Conservation (phyloP, 768 basidiomycete species). For the Hysterangium stoloniferum region DNA sequence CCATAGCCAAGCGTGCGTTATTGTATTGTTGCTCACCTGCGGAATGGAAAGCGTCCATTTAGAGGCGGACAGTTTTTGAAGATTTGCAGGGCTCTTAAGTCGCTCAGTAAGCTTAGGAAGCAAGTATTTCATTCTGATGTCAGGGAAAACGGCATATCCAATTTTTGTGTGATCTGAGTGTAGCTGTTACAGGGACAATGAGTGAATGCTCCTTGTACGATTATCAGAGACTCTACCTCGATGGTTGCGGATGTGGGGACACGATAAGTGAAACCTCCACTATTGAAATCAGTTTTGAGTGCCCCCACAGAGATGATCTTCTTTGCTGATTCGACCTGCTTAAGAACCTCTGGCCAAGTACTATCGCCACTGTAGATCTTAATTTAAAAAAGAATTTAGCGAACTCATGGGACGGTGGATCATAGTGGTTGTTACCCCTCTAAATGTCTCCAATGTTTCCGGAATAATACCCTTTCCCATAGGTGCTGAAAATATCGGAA, state of each 20-base stretch:
- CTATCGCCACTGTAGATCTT: conserved; percentile 75
- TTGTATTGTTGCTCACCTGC: conserved; percentile 40
- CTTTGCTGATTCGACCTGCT: conserved; percentile 66
- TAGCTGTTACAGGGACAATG: conserved; percentile 35
- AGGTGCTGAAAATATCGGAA: conserved; percentile 66
- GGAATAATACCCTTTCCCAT: conserved; percentile 79
- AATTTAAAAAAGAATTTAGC: neutral
- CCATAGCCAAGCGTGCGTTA: conserved; percentile 83
- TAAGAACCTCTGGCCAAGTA: conserved; percentile 56
- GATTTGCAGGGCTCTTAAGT: conserved; percentile 33
- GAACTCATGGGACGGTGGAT: neutral
- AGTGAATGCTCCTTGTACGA: neutral
- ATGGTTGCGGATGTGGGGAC: conserved; percentile 51
- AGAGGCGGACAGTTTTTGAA: conserved; percentile 41
- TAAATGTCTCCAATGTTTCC: conserved; percentile 65
- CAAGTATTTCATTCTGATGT: conserved; percentile 70
- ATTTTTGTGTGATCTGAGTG: conserved; percentile 69
- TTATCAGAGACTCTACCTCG: conserved; percentile 38
- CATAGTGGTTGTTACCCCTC: conserved; percentile 71
- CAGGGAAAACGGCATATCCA: conserved; percentile 53
- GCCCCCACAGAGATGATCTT: conserved; percentile 68
- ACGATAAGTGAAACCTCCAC: conserved; percentile 77
- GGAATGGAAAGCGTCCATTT: conserved; percentile 36
- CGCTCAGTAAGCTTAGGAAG: conserved; percentile 61
- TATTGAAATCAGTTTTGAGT: conserved; percentile 78